These are phyloP conservation scores for Morella rubra DNA, from an alignment of 306 rosid genomes.

Conservation along the genomic window DNA sequence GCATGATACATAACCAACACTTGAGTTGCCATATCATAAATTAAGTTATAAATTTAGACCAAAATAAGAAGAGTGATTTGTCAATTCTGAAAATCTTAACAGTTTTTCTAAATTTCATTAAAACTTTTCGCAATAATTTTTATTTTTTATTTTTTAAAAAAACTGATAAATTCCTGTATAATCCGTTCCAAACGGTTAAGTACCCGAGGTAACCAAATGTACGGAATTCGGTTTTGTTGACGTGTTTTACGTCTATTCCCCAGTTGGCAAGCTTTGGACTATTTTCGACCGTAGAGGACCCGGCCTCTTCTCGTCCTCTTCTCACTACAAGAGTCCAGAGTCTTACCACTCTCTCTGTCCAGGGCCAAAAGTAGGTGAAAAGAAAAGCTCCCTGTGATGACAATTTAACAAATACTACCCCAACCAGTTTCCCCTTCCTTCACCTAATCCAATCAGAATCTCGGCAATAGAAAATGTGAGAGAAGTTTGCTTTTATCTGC, in stretches of 20 bases:
- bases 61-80: no score
- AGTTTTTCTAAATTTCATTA: no score
- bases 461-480: slow-evolving; percentile 19
- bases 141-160: no score
- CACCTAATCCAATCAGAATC: slow-evolving; percentile 53
- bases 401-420: background rate
- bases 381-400: slow-evolving; percentile 34
- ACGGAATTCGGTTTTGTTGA: background rate
- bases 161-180: no score
- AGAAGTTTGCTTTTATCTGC: background rate
- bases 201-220: no score
- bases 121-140: no score
- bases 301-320: slow-evolving; percentile 16
- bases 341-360: background rate
- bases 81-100: no score
- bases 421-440: slow-evolving; percentile 45
- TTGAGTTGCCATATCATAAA: no score
- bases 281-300: slow-evolving; percentile 38
- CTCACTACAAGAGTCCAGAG: background rate
- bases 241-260: slow-evolving; percentile 41
- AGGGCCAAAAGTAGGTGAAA: slow-evolving; percentile 68
- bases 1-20: no score
- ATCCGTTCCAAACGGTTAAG: no score
- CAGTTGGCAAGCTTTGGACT: slow-evolving; percentile 20
- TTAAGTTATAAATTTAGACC: no score